Evolutionary conservation across 2,329 filamentous ascomycete species (phyloP), one percentile per base, ranked within the genome.

Genomic region (Botrytis deweyae): DNA sequence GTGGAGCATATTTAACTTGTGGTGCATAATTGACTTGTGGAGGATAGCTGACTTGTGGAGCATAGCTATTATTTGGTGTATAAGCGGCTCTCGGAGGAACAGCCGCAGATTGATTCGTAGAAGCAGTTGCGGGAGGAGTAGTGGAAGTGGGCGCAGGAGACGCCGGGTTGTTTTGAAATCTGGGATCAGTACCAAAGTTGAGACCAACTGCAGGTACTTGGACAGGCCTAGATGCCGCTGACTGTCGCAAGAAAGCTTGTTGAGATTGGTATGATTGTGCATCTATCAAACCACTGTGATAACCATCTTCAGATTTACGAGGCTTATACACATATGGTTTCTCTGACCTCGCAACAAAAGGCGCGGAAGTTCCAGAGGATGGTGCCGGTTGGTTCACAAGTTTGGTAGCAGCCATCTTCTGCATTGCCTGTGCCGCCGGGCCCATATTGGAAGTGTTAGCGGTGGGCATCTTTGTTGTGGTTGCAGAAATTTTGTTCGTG

Each of bases 281-380:
- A 75, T 81, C 80, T 74, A 80, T 71, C 36, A 69, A 29, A 40
- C 52, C 64, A 49, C 78, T 76, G 72, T 81, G 80, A 49, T 76
- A 63, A 44, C 78, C 78, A 40, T 68, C 64, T 70, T 58, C 70
- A 68, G 40, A 73, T 66, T 69, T 74, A 67, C 79, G 79, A 75
- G 87, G 86, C 76, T 89, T 88, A 79, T 88, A 88, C 49, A 84
- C 82, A 75, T 88, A 88, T 8, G 87, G 87, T 79, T 85, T 88
- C 46, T 85, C 84, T 10, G 81, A 74, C 68, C 81, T 83, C 12
- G 74, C 61, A 66, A 73, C 29, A 70, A 76, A 78, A 58, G 72
- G 44, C 72, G 76, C 78, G 76, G 81, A 8, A 20, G 52, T n/a
- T 68, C 52, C 25, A 20, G 65, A 22, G 20, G 25, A 76, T 77